Percentiles rank a stretch among this genome's conserved stretches.
phyloP scores from a whole-genome alignment of 768 basidiomycete genomes.

The Dictyophora rubrovolvata region DNA sequence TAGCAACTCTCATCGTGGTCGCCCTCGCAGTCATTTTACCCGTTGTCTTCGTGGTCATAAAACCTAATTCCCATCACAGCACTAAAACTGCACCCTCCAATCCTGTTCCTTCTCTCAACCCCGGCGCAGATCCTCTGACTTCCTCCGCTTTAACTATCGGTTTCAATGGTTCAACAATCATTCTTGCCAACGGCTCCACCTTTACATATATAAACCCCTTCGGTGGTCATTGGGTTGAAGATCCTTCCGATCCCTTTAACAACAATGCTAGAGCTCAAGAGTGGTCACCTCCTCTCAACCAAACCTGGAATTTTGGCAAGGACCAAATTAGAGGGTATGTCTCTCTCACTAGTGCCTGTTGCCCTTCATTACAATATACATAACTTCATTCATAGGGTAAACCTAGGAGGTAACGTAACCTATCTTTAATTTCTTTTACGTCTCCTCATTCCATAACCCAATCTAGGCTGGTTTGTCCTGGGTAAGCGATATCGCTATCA shows the following conservation, averaged over 20 bases:
- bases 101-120: neutral
- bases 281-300: slow-evolving; percentile 73
- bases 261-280: slow-evolving; percentile 64
- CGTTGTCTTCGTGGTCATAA: slow-evolving; percentile 15
- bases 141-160: slow-evolving; percentile 34
- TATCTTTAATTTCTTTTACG: neutral
- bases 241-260: slow-evolving; percentile 67
- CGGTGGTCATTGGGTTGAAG: slow-evolving; percentile 60
- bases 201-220: slow-evolving; percentile 73
- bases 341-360: slow-evolving; percentile 5
- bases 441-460: neutral
- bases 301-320: slow-evolving; percentile 59
- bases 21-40: slow-evolving; percentile 15
- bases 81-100: neutral
- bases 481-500: neutral
- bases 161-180: slow-evolving; percentile 59
- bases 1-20: slow-evolving; percentile 8
- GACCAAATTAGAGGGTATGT: slow-evolving; percentile 53
- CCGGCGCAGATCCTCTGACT: slow-evolving; percentile 13
- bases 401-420: slow-evolving; percentile 5
- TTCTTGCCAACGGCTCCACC: slow-evolving; percentile 53
- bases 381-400: slow-evolving; percentile 1
- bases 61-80: slow-evolving; percentile 6
- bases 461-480: slow-evolving; percentile 1
- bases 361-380: slow-evolving; percentile 10